Base-by-base conservation (phyloP, 805 yeast species). In the Monosporozyma siamensis region DNA sequence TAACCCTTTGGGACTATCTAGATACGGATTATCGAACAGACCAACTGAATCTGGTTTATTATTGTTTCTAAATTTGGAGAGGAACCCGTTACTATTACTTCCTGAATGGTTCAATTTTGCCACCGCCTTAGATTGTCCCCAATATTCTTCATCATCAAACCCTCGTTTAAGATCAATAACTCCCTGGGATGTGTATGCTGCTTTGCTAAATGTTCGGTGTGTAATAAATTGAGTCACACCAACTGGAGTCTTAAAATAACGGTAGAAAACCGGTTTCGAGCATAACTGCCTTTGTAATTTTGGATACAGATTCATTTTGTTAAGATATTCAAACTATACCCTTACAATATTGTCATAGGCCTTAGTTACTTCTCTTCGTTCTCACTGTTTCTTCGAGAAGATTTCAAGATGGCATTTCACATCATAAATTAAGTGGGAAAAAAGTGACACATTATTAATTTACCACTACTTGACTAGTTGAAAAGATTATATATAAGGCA, bases 1-100 rank as follows among this genome's bases (percentile, higher is more conserved):
- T 20, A 90, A 63, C 0, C 95, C 95, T 3, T 73, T 66, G 0
- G 97, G 86, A 1, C 79, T 69, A 2, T 71, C 74, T 36, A 90
- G 65, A 46, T 73, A 75, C 25, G 82, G 81, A 52, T 90, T 89
- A 40, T 72, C 69, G 58, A 92, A 89, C 24, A 90, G 68, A 0
- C 96, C 97, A 1, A 12, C 35, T 18, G 23, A 32, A 6, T 20
- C 35, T 5, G 8, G 3, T 7, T 4, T 18, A 4, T 20, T 11
- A 18, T 18, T 17, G 18, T 32, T 18, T 18, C 18, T 32, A 11
- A 32, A 32, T 18, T 32, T 32, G 6, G 35, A 32, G n/a, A 32
- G 11, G 4, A 32, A 14, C 17, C 23, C 18, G 9, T 32, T 18
- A 10, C 14, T 5, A 18, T 20, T 20, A 3, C 12, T 18, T 8